Percentiles rank a stretch among this genome's conserved stretches.
Evolutionary conservation across 176 grass and related monocot genomes (phyloP).

Genomic region (Oryza australiensis): DNA sequence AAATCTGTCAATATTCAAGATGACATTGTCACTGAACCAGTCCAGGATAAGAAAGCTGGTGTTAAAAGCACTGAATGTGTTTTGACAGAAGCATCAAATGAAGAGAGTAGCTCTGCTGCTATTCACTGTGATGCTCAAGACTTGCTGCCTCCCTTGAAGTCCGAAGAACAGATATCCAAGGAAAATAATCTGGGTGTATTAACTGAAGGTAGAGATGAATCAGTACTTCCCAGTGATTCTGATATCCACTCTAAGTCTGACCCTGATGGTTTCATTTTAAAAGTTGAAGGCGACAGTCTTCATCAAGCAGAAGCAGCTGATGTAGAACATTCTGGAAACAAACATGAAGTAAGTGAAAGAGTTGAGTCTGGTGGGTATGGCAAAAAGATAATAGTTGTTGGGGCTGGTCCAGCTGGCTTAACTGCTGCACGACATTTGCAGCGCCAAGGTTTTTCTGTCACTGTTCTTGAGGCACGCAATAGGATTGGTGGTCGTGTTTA

Average conservation of each 20-base stretch:
- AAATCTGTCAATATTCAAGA: conserved; percentile 38
- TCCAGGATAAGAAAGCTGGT: conserved; percentile 34
- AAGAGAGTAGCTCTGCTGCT: conserved; percentile 22
- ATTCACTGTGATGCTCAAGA: conserved; percentile 26
- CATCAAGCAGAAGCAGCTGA: conserved; percentile 32
- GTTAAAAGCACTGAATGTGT: conserved; percentile 28
- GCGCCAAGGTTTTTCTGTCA: conserved; percentile 79
- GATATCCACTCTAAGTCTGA: conserved; percentile 2
- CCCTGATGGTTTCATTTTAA: conserved; percentile 30
- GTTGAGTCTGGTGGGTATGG: conserved; percentile 31
- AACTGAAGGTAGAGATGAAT: conserved; percentile 34
- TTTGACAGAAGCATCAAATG: conserved; percentile 39
- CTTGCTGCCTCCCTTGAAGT: conserved; percentile 29
- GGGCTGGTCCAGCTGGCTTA: conserved; percentile 96
- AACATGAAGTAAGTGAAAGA: conserved; percentile 11
- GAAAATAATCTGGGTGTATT: conserved; percentile 36
- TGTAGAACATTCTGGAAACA: conserved; percentile 38
- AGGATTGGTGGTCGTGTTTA: conserved; percentile 91
- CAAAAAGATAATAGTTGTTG: conserved; percentile 78
- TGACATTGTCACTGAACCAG: conserved; percentile 27
- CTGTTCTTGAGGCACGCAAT: conserved; percentile 93
- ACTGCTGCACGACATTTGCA: conserved; percentile 89
- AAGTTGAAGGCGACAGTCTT: conserved; percentile 25
- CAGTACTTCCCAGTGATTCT: conserved; percentile 16
- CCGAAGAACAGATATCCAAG: conserved; percentile 25